Percentiles rank a stretch among this genome's conserved stretches.
phyloP scores from a whole-genome alignment of 176 grass and related monocot species.

The Rhipidocladum racemiflorum region DNA sequence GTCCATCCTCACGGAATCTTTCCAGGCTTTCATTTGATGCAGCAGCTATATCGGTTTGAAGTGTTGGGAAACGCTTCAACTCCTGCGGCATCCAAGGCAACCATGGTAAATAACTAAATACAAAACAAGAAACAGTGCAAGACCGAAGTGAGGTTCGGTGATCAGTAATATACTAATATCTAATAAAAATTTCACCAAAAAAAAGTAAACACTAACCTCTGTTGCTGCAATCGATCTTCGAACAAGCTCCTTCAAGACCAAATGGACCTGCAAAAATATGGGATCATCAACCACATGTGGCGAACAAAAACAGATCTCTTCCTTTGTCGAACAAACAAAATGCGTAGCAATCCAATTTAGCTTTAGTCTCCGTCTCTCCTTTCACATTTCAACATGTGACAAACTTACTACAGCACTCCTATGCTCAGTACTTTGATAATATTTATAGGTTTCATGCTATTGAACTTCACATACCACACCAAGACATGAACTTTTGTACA shows the following conservation, averaged over 20 bases:
- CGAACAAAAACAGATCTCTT: not conserved
- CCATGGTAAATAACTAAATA: not conserved
- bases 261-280: constrained; percentile 77
- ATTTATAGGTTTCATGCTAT: not conserved
- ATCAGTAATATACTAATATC: not conserved
- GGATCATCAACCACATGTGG: constrained; percentile 8
- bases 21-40: constrained; percentile 93
- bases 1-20: constrained; percentile 89
- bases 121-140: constrained; percentile 11
- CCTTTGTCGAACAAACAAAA: constrained; percentile 6
- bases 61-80: constrained; percentile 96
- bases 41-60: constrained; percentile 95
- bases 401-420: not conserved
- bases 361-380: not conserved
- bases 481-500: not conserved
- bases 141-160: not conserved
- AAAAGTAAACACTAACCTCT: constrained; percentile 50
- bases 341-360: not conserved
- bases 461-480: not conserved
- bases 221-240: constrained; percentile 87
- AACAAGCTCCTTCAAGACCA: constrained; percentile 96
- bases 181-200: not conserved
- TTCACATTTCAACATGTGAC: not conserved
- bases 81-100: constrained; percentile 52
- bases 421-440: not conserved